Percentiles rank a stretch among this genome's conserved stretches.
phyloP scores from a whole-genome alignment of 2,329 filamentous ascomycete species.

The Microdochium trichocladiopsis region DNA sequence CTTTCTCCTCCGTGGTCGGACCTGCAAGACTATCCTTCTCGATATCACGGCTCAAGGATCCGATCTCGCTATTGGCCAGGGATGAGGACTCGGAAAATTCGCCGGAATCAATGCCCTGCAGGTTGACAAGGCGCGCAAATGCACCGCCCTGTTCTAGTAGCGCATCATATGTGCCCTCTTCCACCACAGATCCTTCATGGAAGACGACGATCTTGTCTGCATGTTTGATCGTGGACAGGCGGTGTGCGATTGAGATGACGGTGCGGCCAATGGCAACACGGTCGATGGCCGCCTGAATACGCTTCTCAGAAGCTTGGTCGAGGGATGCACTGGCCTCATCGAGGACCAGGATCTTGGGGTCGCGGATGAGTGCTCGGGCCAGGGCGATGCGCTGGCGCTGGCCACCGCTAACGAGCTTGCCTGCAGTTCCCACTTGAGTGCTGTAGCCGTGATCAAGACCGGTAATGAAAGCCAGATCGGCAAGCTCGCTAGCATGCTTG shows the following conservation, averaged over 20 bases:
- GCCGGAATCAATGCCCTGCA: conserved; percentile 9
- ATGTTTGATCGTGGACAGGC: conserved; percentile 27
- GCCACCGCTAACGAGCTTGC: conserved; percentile 38
- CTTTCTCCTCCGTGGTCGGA: conserved; percentile 1
- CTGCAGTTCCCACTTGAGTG: conserved; percentile 31
- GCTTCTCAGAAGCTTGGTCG: conserved; percentile 46
- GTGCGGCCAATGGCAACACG: conserved; percentile 36
- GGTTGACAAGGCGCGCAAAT: conserved; percentile 35
- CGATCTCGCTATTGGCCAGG: conserved; percentile 4
- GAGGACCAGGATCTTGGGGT: background rate
- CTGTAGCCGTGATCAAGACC: conserved; percentile 17
- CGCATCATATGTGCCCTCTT: conserved; percentile 52
- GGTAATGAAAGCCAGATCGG: conserved; percentile 40
- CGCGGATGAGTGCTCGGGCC: conserved; percentile 9
- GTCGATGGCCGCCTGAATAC: conserved; percentile 43
- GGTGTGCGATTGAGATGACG: conserved; percentile 56
- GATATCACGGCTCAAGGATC: conserved; percentile 4
- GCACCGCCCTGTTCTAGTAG: conserved; percentile 27
- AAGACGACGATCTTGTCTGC: conserved; percentile 45
- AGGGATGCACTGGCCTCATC: conserved; percentile 23
- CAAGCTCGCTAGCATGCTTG: conserved; percentile 39
- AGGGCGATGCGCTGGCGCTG: conserved; percentile 16
- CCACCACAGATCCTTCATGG: conserved; percentile 45
- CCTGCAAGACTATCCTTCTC: conserved; percentile 1
- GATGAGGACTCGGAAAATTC: conserved; percentile 3